phyloP scores from a whole-genome alignment of 75 land plant genomes.

The Pinus albicaulis region DNA sequence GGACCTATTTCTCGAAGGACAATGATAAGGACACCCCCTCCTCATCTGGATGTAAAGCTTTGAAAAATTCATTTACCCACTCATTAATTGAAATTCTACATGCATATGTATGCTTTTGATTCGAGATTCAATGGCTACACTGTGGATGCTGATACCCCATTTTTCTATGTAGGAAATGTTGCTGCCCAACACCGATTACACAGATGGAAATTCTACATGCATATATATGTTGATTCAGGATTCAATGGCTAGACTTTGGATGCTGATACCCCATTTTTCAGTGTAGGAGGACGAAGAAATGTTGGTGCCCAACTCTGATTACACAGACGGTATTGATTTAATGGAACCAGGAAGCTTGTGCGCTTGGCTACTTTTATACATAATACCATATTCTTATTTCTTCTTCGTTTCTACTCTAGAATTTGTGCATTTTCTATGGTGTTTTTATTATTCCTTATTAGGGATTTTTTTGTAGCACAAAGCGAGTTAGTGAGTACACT shows the following conservation, averaged over 20 bases:
- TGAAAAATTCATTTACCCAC: too few species aligned
- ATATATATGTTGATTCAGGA: too few species aligned
- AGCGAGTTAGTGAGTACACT: constrained; percentile 36
- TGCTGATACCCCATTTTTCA: too few species aligned
- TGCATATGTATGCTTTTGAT: too few species aligned
- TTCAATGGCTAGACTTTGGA: too few species aligned
- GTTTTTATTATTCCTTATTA: not conserved
- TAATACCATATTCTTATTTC: not conserved
- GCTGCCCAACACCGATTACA: constrained; percentile 32
- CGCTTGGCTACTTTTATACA: not conserved
- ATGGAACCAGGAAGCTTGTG: constrained; percentile 26
- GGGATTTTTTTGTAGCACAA: constrained; percentile 26
- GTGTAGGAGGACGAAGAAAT: too few species aligned
- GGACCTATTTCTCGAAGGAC: too few species aligned
- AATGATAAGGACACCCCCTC: constrained; percentile 7
- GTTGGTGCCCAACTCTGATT: too few species aligned
- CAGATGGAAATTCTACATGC: too few species aligned
- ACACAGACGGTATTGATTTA: constrained; percentile 53
- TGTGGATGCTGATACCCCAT: not conserved
- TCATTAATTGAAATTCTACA: too few species aligned
- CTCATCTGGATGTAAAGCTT: not conserved
- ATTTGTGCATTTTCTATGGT: not conserved
- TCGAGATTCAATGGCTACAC: not conserved
- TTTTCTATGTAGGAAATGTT: constrained; percentile 55
- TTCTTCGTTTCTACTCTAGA: not conserved